A percentile compares a stretch with the other conserved stretches of the same genome.
Conservation (phyloP, 2,329 filamentous ascomycete species). For the Alternaria gaisen region DNA sequence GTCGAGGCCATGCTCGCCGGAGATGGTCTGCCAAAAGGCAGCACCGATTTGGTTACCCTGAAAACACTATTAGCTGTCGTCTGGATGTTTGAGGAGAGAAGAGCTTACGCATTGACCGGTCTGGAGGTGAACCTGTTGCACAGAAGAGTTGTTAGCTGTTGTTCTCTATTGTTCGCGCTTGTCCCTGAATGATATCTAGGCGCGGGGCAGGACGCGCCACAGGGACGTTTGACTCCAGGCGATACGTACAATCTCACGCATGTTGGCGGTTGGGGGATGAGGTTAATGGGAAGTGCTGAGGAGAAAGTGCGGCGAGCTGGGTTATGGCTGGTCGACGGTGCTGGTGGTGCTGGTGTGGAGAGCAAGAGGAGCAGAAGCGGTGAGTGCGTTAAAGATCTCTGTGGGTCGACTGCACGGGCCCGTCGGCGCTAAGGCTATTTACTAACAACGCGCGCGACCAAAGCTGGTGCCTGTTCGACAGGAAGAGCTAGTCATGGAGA, state of each 20-base stretch:
- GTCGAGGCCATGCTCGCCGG: constrained; percentile 88
- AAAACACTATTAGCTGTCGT: constrained; percentile 42
- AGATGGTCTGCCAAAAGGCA: constrained; percentile 87
- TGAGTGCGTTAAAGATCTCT: constrained; percentile 36
- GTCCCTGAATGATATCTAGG: constrained; percentile 43
- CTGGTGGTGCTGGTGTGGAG: constrained; percentile 46
- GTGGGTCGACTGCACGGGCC: constrained; percentile 36
- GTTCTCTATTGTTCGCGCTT: constrained; percentile 49
- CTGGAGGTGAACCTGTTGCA: constrained; percentile 92
- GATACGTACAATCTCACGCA: constrained; percentile 74
- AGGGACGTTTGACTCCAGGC: constrained; percentile 48
- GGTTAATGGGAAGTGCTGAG: constrained; percentile 35
- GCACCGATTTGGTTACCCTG: constrained; percentile 99
- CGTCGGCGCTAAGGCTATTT: constrained; percentile 32
- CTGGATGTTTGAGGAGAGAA: constrained; percentile 16
- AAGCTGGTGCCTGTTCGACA: constrained; percentile 6
- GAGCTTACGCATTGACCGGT: constrained; percentile 97
- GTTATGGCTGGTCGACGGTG: constrained; percentile 38
- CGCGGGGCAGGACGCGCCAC: constrained; percentile 56
- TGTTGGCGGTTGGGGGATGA: constrained; percentile 54
- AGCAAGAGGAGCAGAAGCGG: constrained; percentile 41
- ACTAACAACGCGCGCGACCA: constrained; percentile 27
- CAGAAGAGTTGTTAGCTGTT: constrained; percentile 65
- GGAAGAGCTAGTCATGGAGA: constrained; percentile 1
- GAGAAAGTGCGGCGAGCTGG: constrained; percentile 45